Evolutionary conservation across 73 alveolate species (phyloP).

Genomic region (Uronychia setigera): DNA sequence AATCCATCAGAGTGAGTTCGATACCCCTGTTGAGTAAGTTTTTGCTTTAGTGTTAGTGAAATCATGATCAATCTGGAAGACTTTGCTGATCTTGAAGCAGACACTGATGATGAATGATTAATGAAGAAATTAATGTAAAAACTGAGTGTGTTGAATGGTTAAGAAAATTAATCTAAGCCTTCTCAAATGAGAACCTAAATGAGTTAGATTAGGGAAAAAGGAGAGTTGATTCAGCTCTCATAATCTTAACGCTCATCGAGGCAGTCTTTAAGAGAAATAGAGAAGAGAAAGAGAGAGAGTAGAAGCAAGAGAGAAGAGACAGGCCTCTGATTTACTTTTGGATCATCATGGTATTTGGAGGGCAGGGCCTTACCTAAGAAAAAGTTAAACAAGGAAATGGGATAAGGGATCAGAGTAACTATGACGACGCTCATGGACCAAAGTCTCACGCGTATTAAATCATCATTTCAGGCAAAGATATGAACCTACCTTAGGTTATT

Average conservation of each 20-base stretch:
- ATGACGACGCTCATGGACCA: neutral
- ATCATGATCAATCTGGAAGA: no score
- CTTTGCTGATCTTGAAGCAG: no score
- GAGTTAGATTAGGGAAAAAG: neutral
- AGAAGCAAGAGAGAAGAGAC: neutral
- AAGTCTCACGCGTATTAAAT: conserved; percentile 5
- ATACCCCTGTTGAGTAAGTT: no score
- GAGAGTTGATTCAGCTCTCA: neutral
- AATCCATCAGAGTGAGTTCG: no score
- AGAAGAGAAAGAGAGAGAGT: neutral
- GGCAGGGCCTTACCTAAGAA: neutral
- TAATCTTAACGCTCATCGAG: neutral
- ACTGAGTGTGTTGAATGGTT: no score
- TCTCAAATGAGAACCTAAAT: neutral
- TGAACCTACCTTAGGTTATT: neutral
- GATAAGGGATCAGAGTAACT: neutral
- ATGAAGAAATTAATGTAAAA: no score
- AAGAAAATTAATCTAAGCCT: neutral
- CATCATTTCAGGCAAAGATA: neutral
- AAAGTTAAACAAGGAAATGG: neutral
- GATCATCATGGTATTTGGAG: neutral
- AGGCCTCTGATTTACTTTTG: neutral
- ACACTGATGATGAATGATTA: no score
- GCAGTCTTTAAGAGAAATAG: neutral
- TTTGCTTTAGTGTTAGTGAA: no score